Base-by-base conservation (phyloP, 495 filamentous ascomycete species). In the Poronia punctata region DNA sequence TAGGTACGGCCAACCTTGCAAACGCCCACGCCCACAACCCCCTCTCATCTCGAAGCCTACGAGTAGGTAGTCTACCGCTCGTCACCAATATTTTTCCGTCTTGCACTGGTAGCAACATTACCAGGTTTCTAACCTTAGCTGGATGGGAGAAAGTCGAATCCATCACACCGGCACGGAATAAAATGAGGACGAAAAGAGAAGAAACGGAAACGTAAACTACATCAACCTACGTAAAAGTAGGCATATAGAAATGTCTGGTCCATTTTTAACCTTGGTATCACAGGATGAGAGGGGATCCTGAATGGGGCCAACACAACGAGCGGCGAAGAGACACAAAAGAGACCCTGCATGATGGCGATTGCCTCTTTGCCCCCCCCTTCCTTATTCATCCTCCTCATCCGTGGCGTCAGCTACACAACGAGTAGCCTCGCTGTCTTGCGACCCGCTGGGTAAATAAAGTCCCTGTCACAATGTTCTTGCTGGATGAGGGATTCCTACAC, bases 341-440 rank as follows among this genome's bases (percentile, higher is more conserved):
- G 62, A 57, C 62, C 62, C 62, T 65, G 62, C 62, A 65, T 65
- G 52, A 56, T 43, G 53, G 42, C 49, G 57, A 56, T 56, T 45
- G 46, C n/a, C n/a, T n/a, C n/a, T 37, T 45, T 49, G 50, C 48
- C 43, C 46, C 45, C 46, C 50, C 50, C 50, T 43, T 53, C 54
- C 49, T 43, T 62, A 65, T 64, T n/a, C 46, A 53, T 51, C 50
- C 45, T 53, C 54, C 49, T 43, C 64, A 65, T 64, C 61, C 59
- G 62, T 67, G 64, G 64, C 64, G 61, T 60, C 44, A 60, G 52
- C 53, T 67, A 61, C 20, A 9, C 31, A n/a, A 23, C 22, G 18
- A 21, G 32, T 35, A 45, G 42, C 42, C 42, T 45, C 38, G 35
- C 10, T 38, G 28, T 38, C 38, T 7, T 32, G 28, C n/a, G 38